These are phyloP conservation scores for Biscutella laevigata DNA, from an alignment of 441 rosid species.

Conservation along the genomic window DNA sequence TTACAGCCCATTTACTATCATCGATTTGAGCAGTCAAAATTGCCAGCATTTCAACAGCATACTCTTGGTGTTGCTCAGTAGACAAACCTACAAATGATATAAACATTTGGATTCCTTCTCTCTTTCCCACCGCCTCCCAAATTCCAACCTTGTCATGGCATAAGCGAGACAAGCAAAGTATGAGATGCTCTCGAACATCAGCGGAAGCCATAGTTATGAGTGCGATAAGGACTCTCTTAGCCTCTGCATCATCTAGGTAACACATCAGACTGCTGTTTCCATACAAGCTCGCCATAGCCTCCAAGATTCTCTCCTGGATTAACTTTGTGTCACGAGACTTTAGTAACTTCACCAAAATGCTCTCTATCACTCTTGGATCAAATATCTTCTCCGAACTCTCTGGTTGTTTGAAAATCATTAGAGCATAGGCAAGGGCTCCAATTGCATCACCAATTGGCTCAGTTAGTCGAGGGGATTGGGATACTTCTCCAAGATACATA, in stretches of 20 bases:
- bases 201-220: slow-evolving; percentile 88
- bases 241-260: slow-evolving; percentile 72
- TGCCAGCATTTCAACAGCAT: slow-evolving; percentile 90
- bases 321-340: slow-evolving; percentile 67
- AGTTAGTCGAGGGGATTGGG: slow-evolving; percentile 82
- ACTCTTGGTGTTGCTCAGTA: slow-evolving; percentile 97
- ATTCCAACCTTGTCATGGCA: slow-evolving; percentile 75
- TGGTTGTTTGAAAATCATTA: slow-evolving; percentile 81
- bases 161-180: slow-evolving; percentile 68
- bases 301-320: slow-evolving; percentile 89
- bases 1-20: slow-evolving; percentile 99
- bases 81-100: slow-evolving; percentile 98
- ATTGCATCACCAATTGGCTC: slow-evolving; percentile 85
- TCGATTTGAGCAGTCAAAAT: slow-evolving; percentile 87
- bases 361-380: slow-evolving; percentile 65
- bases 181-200: slow-evolving; percentile 88
- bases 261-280: slow-evolving; percentile 64
- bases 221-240: slow-evolving; percentile 91
- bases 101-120: slow-evolving; percentile 91
- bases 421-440: slow-evolving; percentile 95
- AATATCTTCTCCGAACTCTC: slow-evolving; percentile 60
- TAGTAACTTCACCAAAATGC: slow-evolving; percentile 73
- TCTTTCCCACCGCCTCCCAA: slow-evolving; percentile 94
- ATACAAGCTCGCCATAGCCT: slow-evolving; percentile 95
- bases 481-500: slow-evolving; percentile 93